These are phyloP conservation scores for Trichophyton equinum DNA, from an alignment of 2,329 filamentous ascomycete genomes.

Conservation along the genomic window DNA sequence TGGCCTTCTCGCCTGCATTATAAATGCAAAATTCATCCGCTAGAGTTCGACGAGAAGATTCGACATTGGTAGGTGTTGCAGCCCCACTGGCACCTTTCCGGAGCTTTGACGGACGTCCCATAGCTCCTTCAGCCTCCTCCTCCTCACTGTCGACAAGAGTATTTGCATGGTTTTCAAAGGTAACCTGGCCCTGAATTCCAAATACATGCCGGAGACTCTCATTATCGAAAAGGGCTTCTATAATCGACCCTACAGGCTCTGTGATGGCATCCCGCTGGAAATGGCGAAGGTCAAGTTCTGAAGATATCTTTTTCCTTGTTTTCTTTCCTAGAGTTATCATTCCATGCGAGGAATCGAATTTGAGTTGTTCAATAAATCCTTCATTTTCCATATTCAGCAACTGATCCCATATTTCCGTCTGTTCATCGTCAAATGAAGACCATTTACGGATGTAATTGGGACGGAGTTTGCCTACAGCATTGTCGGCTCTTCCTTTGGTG, in stretches of 20 bases:
- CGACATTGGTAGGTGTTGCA: conserved; percentile 6
- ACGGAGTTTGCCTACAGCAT: conserved; percentile 11
- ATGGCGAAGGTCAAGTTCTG: conserved; percentile 13
- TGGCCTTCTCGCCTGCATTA: conserved; percentile 16
- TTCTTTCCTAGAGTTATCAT: conserved; percentile 7
- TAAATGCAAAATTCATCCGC: conserved; percentile 28
- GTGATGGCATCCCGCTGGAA: conserved; percentile 10
- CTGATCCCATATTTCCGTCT: conserved; percentile 10
- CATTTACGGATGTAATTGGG: conserved; percentile 10
- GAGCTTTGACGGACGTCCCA: conserved; percentile 8
- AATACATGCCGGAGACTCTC: conserved; percentile 8
- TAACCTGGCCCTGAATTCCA: conserved; percentile 8
- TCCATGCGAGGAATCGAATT: conserved; percentile 10
- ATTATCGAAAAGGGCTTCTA: conserved; percentile 6
- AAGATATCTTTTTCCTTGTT: conserved; percentile 5
- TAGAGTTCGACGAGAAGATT: conserved; percentile 14
- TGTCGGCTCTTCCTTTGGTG: conserved; percentile 11
- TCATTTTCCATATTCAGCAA: conserved; percentile 4
- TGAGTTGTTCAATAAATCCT: conserved; percentile 3
- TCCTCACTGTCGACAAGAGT: conserved; percentile 6
- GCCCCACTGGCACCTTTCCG: conserved; percentile 3
- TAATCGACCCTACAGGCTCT: conserved; percentile 7
- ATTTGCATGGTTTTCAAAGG: conserved; percentile 15
- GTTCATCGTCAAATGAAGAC: conserved; percentile 7
- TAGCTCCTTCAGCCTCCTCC: background rate